Evolutionary conservation across 768 basidiomycete genomes (phyloP).

Genomic region (Suillus americanus): DNA sequence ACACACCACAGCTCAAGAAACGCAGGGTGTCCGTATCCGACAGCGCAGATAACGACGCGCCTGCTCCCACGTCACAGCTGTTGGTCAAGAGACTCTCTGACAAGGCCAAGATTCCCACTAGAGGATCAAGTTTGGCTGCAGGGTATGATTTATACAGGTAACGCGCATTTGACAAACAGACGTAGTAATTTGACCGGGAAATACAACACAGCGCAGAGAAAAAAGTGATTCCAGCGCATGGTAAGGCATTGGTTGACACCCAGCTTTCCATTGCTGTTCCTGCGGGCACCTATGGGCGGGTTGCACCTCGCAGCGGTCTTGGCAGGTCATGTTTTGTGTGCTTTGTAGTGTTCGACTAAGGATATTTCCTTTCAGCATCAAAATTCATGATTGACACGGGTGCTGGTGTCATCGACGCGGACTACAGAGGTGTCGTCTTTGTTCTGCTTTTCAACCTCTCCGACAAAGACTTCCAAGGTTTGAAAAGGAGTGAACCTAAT

Average conservation of each 20-base stretch:
- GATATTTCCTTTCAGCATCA: conserved; percentile 55
- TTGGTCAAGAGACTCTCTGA: conserved; percentile 84
- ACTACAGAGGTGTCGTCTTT: conserved; percentile 90
- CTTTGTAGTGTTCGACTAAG: conserved; percentile 1
- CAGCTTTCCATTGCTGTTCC: conserved; percentile 95
- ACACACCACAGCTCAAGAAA: conserved; percentile 50
- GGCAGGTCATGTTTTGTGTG: conserved; percentile 51
- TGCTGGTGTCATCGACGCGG: conserved; percentile 95
- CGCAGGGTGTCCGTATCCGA: conserved; percentile 62
- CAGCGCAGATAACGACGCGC: conserved; percentile 28
- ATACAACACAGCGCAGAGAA: conserved; percentile 66
- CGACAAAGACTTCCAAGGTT: conserved; percentile 87
- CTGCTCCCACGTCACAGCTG: conserved; percentile 48
- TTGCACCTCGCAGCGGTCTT: conserved; percentile 93
- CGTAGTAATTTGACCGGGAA: conserved; percentile 7
- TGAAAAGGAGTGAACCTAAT: conserved; percentile 4
- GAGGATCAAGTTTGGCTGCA: conserved; percentile 83
- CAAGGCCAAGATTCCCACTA: conserved; percentile 80
- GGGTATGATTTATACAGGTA: conserved; percentile 96
- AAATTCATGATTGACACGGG: conserved; percentile 99
- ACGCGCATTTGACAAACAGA: not conserved
- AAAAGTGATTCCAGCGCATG: conserved; percentile 81
- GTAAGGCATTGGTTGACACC: conserved; percentile 89
- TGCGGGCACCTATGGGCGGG: conserved; percentile 90
- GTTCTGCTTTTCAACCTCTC: conserved; percentile 92